Evolutionary conservation across 2,329 filamentous ascomycete genomes (phyloP).

Genomic region (Calonectria ilicicola): DNA sequence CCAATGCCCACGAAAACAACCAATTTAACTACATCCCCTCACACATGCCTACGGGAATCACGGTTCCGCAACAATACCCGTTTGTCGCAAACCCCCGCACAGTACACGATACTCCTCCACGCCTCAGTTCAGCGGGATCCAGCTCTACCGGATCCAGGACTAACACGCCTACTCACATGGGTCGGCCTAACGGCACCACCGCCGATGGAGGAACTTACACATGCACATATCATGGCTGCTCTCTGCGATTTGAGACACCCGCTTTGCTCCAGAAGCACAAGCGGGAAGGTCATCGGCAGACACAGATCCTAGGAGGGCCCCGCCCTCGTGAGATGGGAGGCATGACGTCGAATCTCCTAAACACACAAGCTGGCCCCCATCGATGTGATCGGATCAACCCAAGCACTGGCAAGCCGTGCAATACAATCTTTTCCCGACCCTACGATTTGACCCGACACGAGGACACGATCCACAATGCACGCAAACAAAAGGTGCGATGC

Average conservation of each 20-base stretch:
- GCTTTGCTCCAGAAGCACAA: constrained; percentile 94
- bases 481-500: constrained; percentile 95
- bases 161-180: constrained; percentile 49
- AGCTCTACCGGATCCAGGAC: constrained; percentile 48
- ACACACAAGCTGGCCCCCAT: constrained; percentile 93
- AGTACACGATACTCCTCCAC: constrained; percentile 50
- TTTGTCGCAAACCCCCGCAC: constrained; percentile 56
- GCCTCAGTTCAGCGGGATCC: constrained; percentile 58
- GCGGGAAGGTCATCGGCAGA: constrained; percentile 88
- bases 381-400: constrained; percentile 94
- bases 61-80: constrained; percentile 64
- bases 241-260: constrained; percentile 88
- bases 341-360: constrained; percentile 70
- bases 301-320: constrained; percentile 57
- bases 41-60: constrained; percentile 53
- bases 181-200: constrained; percentile 71
- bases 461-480: constrained; percentile 95
- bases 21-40: constrained; percentile 48
- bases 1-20: constrained; percentile 29
- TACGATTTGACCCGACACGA: constrained; percentile 98
- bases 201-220: constrained; percentile 93
- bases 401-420: constrained; percentile 94
- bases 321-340: constrained; percentile 49
- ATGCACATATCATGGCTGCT: constrained; percentile 94
- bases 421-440: constrained; percentile 91